Percentiles rank a stretch among this genome's conserved stretches.
Conservation (phyloP, 2,329 filamentous ascomycete species). For the Nannizzia gypsea region DNA sequence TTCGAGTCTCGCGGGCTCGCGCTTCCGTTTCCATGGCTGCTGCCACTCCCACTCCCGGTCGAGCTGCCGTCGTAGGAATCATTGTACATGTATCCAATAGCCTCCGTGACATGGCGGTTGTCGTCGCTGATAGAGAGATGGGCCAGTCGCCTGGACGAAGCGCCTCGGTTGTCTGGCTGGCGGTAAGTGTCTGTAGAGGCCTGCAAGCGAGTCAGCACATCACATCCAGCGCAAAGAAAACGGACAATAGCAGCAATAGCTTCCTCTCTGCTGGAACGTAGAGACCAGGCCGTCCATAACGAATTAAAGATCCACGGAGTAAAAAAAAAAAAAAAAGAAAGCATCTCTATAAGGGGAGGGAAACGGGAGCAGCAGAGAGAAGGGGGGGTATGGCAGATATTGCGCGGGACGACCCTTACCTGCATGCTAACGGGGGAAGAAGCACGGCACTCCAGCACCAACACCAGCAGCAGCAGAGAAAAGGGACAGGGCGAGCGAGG, state of each 20-base stretch:
- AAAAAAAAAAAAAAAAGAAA: neutral
- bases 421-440: constrained; percentile 11
- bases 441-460: constrained; percentile 16
- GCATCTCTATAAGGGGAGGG: neutral
- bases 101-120: constrained; percentile 86
- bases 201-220: neutral
- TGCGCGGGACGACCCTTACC: neutral
- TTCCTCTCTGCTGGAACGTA: neutral
- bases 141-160: constrained; percentile 21
- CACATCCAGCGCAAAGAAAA: neutral
- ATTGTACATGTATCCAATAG: constrained; percentile 82
- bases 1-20: constrained; percentile 43
- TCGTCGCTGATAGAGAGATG: constrained; percentile 70
- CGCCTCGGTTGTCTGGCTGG: constrained; percentile 1
- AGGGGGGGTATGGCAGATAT: neutral
- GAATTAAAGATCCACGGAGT: no score
- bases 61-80: constrained; percentile 42
- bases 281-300: neutral
- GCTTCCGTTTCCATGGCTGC: neutral
- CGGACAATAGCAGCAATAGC: neutral
- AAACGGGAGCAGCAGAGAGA: neutral
- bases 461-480: constrained; percentile 11
- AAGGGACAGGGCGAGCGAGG: constrained; percentile 17
- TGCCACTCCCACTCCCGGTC: neutral
- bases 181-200: neutral